Evolutionary conservation across 306 rosid species (phyloP), one percentile per base, ranked within the genome.

Genomic region (Bauhinia variegata): DNA sequence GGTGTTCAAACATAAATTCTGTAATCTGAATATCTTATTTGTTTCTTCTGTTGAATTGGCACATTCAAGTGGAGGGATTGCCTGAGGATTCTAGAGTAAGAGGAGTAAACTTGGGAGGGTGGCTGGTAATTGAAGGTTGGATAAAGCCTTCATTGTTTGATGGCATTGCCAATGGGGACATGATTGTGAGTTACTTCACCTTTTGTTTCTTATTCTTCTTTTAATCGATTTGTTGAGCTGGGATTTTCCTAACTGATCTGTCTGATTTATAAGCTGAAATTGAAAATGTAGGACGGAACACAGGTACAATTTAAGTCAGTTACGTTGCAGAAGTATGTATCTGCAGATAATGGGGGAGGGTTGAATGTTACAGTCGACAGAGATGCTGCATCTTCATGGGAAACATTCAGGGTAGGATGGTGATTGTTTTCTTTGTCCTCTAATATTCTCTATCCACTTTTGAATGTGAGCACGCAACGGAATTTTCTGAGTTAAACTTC

Each of bases 71-170:
- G 86, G 93, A 86, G 59, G 96, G 96, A 49, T 77, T 92, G 23
- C 82, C 31, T 73, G 86, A 82, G 58, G 77, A 62, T 79, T 78
- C 85, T 64, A 83, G 87, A 70, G 93, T 86, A 38, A 87, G 85
- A 79, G 96, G 91, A 63, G 96, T 92, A 76, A 92, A 92, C 78
- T 87, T 92, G 71, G 98, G 98, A 75, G 96, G 98, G 37, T 92
- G 96, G 96, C 74, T 92, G 80, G 96, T 89, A 6, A 76, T 89
- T 62, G 96, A 92, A 84, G 98, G 96, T 67, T 92, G 98, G 98
- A 92, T 92, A 60, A 87, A 92, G 79, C 92, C 98, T 71, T 87
- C 98, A 55, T 77, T 92, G 62, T 89, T 92, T 81, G 95, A 89
- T 82, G 98, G 84, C 77, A 92, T 92, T 81, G 83, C 91, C 83